These are phyloP conservation scores for Naganishia onofrii DNA, from an alignment of 768 basidiomycete species.

Conservation along the genomic window DNA sequence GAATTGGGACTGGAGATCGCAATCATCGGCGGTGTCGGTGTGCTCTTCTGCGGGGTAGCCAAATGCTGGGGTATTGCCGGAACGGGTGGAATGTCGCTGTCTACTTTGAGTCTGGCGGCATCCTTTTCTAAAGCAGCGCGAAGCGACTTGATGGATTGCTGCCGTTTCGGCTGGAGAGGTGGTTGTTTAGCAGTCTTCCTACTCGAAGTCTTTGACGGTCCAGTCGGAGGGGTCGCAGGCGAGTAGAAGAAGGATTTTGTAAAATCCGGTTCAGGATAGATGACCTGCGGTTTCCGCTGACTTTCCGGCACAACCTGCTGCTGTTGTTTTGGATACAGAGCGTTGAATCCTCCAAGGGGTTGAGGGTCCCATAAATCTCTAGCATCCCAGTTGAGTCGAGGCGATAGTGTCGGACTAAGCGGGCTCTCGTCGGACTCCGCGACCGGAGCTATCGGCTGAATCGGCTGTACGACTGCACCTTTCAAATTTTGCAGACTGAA, in stretches of 20 bases:
- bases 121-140: constrained; percentile 38
- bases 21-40: constrained; percentile 40
- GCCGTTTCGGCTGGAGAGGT: constrained; percentile 29
- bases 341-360: constrained; percentile 26
- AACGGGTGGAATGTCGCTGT: constrained; percentile 29
- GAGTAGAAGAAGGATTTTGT: constrained; percentile 51
- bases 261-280: constrained; percentile 41
- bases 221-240: constrained; percentile 44
- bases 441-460: not conserved
- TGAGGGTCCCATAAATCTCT: constrained; percentile 22
- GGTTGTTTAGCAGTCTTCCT: constrained; percentile 1
- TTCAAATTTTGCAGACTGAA: constrained; percentile 27
- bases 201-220: constrained; percentile 1
- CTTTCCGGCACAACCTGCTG: not conserved
- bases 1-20: constrained; percentile 49
- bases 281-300: not conserved
- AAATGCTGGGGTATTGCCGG: constrained; percentile 25
- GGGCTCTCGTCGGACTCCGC: not conserved
- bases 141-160: constrained; percentile 48
- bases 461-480: constrained; percentile 4
- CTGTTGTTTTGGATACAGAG: constrained; percentile 26
- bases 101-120: constrained; percentile 2
- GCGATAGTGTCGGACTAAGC: constrained; percentile 22
- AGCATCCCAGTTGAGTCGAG: constrained; percentile 29
- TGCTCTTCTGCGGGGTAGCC: constrained; percentile 13